Conservation (phyloP, 169 alveolate genomes). For the Neospora caninum region DNA sequence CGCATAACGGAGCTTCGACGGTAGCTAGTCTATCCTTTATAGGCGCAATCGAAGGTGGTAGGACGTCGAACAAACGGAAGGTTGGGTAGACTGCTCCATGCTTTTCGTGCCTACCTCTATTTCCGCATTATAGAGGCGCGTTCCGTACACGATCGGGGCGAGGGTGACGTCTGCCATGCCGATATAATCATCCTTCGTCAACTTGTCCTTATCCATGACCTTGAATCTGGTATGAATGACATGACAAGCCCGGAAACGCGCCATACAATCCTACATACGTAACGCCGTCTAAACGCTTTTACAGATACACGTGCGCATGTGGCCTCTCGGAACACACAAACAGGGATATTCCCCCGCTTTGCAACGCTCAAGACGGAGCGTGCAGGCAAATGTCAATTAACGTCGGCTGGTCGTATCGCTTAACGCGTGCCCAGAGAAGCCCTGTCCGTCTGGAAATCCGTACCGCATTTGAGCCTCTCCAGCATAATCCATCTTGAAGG, state of each 20-base stretch:
- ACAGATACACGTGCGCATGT: background rate
- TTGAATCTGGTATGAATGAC: background rate
- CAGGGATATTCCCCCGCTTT: too few relatives aligned
- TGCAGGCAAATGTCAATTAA: too few relatives aligned
- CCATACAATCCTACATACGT: background rate
- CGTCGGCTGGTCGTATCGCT: too few relatives aligned
- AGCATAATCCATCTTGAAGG: conserved; percentile 27
- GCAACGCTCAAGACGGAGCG: too few relatives aligned
- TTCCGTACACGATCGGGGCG: conserved; percentile 4
- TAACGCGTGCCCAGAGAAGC: too few relatives aligned
- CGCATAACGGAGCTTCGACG: background rate
- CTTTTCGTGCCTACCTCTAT: background rate
- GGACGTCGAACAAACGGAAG: background rate
- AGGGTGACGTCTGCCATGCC: conserved; percentile 40
- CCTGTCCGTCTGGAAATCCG: background rate
- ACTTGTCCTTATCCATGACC: conserved; percentile 29
- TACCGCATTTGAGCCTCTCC: conserved; percentile 23
- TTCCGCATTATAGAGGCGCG: background rate
- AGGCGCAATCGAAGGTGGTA: background rate
- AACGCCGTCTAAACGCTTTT: background rate
- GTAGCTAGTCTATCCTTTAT: background rate
- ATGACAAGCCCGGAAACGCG: background rate
- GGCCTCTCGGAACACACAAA: background rate
- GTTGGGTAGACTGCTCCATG: background rate
- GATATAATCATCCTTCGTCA: conserved; percentile 28